Evolutionary conservation across 768 basidiomycete species (phyloP), one percentile per base, ranked within the genome.

Genomic region (Tremella yokohamensis): DNA sequence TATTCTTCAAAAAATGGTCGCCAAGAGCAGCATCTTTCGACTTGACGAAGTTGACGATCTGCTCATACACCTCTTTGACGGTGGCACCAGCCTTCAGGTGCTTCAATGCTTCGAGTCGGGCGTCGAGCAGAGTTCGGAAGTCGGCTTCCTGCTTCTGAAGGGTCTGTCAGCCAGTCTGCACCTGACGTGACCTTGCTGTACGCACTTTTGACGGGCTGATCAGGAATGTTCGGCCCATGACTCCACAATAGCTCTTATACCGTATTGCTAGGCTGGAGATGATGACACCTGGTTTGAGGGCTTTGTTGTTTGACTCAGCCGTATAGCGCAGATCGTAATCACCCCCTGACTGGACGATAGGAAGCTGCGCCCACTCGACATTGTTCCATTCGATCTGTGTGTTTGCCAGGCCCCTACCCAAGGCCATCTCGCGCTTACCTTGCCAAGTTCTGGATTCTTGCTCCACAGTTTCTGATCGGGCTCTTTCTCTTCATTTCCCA

Each of bases 381-480:
- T 85, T 82, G n/a, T 81, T 79, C 84, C 89, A 94, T 72, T 99
- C 91, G 56, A 91, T 82, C 89, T 96, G 67, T 13, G 56, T 58
- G 38, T 55, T 29, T 42, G 51, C 37, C 24, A 26, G 29, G n/a
- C 11, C 40, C 38, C 2, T 1, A 47, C 15, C 15, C 0, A 40
- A 37, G 29, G 9, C 1, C 29, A 51, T 15, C 29, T 4, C 6
- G 2, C 16, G 81, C 88, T 67, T 65, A 91, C 91, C 51, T 89
- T 86, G 56, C 81, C 84, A 34, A 90, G 72, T 6, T 83, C 84
- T 70, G 88, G 85, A 61, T 79, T 75, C 56, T 79, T 82, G 67
- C 81, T 83, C 92, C 94, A 97, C 16, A 94, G 84, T 72, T 86
- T 90, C 85, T 87, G 89, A 73, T 97, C 92, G 3, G 91, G 89